Evolutionary conservation across 495 filamentous ascomycete species (phyloP).

Genomic region (Trichoderma asperelloides): DNA sequence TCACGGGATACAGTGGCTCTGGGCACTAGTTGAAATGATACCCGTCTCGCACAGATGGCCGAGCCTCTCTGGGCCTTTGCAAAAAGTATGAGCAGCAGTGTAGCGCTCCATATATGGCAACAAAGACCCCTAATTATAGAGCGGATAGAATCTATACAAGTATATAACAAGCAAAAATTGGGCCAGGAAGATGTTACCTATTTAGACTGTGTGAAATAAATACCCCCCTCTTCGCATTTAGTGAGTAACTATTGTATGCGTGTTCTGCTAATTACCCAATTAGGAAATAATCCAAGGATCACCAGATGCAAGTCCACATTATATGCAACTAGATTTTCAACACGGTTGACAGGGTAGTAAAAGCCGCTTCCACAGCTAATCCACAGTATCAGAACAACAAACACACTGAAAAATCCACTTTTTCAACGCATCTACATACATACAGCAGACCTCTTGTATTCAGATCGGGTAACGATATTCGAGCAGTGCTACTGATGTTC

Average conservation of each 20-base stretch:
- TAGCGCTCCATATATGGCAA: not conserved
- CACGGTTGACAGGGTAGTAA: not conserved
- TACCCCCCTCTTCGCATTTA: not conserved
- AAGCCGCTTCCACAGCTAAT: not conserved
- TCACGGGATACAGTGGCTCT: too few species aligned
- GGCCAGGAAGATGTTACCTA: not conserved
- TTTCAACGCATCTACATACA: not conserved
- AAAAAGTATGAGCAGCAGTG: not conserved
- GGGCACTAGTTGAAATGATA: too few species aligned
- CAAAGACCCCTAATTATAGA: not conserved
- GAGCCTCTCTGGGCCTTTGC: conserved; percentile 37
- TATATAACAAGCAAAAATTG: not conserved
- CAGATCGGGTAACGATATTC: not conserved
- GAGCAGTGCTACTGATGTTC: not conserved
- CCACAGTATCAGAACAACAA: not conserved
- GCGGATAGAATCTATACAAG: not conserved
- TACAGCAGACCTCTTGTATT: not conserved
- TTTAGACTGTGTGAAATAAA: not conserved
- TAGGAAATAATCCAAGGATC: not conserved
- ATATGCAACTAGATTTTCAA: not conserved
- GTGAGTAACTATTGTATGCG: not conserved
- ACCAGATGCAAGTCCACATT: not conserved
- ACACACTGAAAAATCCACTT: not conserved
- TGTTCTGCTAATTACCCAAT: not conserved
- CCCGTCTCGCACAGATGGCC: too few species aligned